Conservation (phyloP, 164 flowering plant species). For the Chimonanthus salicifolius region DNA sequence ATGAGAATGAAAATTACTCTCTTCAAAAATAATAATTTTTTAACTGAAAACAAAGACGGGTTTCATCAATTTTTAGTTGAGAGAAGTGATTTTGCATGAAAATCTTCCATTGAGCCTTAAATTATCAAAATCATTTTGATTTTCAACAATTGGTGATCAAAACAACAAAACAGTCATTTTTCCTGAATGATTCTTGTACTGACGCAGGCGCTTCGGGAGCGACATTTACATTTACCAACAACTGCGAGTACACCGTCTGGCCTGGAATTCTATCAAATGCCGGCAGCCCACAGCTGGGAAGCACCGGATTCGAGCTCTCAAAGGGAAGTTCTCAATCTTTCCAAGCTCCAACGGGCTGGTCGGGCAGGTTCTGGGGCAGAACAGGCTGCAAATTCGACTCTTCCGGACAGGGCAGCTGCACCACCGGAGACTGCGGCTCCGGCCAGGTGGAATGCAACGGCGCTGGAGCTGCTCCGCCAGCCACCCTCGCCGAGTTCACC, state of each 20-base stretch:
- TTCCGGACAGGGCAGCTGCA: constrained; percentile 22
- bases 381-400: constrained; percentile 21
- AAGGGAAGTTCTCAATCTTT: constrained; percentile 10
- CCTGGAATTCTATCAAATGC: constrained; percentile 27
- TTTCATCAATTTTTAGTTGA: too few species aligned
- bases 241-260: constrained; percentile 33
- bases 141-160: too few species aligned
- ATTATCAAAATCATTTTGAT: too few species aligned
- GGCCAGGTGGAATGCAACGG: constrained; percentile 28
- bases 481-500: constrained; percentile 32
- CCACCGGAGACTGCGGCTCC: constrained; percentile 34
- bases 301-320: constrained; percentile 27
- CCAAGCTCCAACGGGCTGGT: constrained; percentile 21
- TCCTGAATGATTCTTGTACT: background rate
- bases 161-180: too few species aligned
- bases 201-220: background rate
- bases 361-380: constrained; percentile 46
- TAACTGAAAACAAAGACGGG: too few species aligned
- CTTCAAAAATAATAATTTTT: too few species aligned
- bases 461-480: constrained; percentile 37
- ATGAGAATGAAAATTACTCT: too few species aligned
- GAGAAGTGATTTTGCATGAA: too few species aligned
- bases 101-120: too few species aligned
- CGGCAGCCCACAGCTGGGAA: constrained; percentile 10
- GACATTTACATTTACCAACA: constrained; percentile 27